These are phyloP conservation scores for Colletotrichum sojae DNA, from an alignment of 2,329 filamentous ascomycete species.

Conservation along the genomic window DNA sequence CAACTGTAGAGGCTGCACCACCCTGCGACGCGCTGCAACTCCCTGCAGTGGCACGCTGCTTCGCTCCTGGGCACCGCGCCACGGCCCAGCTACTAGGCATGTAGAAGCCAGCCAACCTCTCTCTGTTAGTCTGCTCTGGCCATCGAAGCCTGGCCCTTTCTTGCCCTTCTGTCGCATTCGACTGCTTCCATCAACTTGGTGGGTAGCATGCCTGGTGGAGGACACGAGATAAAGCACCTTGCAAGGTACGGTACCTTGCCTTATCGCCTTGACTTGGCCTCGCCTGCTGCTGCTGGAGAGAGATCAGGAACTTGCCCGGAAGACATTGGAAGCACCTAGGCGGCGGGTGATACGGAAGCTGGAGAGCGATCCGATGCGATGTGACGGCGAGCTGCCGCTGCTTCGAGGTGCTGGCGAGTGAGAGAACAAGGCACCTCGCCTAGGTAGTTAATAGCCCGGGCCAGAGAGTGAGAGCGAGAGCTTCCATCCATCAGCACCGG, in stretches of 20 bases:
- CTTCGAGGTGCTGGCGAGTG: neutral
- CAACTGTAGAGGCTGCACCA: conserved; percentile 23
- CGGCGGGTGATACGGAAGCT: neutral
- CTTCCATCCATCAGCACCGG: conserved; percentile 9
- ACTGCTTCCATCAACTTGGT: conserved; percentile 22
- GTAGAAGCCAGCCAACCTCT: conserved; percentile 14
- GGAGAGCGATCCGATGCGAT: conserved; percentile 16
- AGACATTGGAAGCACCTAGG: neutral
- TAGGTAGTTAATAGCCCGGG: too few species aligned
- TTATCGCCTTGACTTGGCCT: conserved; percentile 16
- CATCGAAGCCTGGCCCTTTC: conserved; percentile 9
- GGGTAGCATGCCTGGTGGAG: conserved; percentile 20
- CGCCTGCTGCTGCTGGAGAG: neutral
- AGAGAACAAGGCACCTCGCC: too few species aligned
- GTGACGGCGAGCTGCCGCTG: conserved; percentile 4
- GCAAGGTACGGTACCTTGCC: conserved; percentile 18
- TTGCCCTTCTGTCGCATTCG: conserved; percentile 31
- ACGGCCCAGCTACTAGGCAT: conserved; percentile 29
- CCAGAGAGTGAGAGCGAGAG: too few species aligned
- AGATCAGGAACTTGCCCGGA: neutral
- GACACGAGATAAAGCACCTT: conserved; percentile 19
- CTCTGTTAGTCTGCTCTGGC: neutral
- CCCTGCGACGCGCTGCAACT: conserved; percentile 25
- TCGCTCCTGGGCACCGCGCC: conserved; percentile 20
- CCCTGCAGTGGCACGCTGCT: conserved; percentile 31